Base-by-base conservation (phyloP, 805 yeast genomes). In the Zygosaccharomyces lentus region DNA sequence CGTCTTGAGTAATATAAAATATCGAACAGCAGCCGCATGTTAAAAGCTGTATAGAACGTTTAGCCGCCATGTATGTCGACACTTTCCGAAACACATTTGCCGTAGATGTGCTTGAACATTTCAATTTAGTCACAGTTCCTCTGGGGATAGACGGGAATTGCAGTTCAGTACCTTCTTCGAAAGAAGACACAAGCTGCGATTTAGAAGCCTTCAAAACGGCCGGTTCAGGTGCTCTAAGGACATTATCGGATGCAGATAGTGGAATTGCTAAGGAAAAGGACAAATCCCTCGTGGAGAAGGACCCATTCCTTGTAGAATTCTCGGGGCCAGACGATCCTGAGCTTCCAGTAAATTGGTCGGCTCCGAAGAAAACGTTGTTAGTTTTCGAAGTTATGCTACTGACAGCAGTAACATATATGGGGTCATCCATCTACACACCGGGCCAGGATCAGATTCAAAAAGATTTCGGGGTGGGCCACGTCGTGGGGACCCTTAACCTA, bases 311-410 rank as follows among this genome's bases (percentile, higher is more conserved):
- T 15, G 60, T 62, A 2, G 58, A 48, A 12, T 61, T 58, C 57
- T 42, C 52, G 16, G 61, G 58, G 6, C 47, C 54, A 1, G 73
- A 72, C 43, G 84, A 79, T 55, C 76, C 79, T 1, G 80, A 74
- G 47, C 64, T 76, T 52, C 87, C 87, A 0, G 55, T 64, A 16
- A 78, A 78, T 56, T 81, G 87, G 87, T 68, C 80, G 0, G 21
- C 57, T 0, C 36, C 49, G 23, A 67, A 70, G 41, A 77, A 75
- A 55, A 31, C 60, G 2, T 37, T 74, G 24, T 65, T 75, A 31
- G 57, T 72, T 3, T 9, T 59, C 2, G 67, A 72, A 50, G 65
- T 77, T 9, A 66, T 75, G 50, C 48, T 77, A 12, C 58, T 77
- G 42, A 73, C 82, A 2, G 62, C 72, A 6, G 64, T 79, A 4